Evolutionary conservation across 768 basidiomycete genomes (phyloP), one percentile per base, ranked within the genome.

Genomic region (Hirschioporus abietinus): DNA sequence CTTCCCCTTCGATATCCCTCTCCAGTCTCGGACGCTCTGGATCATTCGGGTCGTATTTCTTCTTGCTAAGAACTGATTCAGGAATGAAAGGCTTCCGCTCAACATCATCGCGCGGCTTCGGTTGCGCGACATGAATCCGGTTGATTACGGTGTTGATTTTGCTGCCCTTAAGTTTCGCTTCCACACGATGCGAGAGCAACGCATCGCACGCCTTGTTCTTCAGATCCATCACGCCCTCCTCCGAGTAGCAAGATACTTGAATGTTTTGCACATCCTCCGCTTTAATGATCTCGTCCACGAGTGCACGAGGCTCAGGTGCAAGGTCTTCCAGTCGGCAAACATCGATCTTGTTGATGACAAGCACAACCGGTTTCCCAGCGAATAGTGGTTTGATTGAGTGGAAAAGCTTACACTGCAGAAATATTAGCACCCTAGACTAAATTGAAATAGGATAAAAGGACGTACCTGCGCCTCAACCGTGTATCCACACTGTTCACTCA

Each of bases 371-470:
- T 78, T 99, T 99, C 76, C 90, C 91, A 64, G 84, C 82, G 79
- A 99, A 99, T 62, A 99, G 86, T 52, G 97, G 97, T 79, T 98
- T 98, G 81, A 99, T 98, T 63, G 97, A 99, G 77, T 98, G 93
- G 88, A 96, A 99, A 70, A 99, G 88, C 83, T 97, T 92, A 84
- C 95, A 97, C 92, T 99, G 72, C 18, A 65, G 42, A 58, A 30
- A 57, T 63, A 64, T 35, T 59, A 66, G 66, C 27, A 67, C 63
- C 63, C 34, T 58, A 64, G 17, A 26, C 7, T 24, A 12, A 27
- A 64, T n/a, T 20, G 64, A 24, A 7, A 26, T 30, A 25, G 63
- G 18, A 69, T 58, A 52, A 27, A 61, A 61, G 68, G 8, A 75
- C 86, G 68, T 64, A 94, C 94, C 84, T 96, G 95, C 58, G 96